A percentile compares a stretch with the other conserved stretches of the same genome.
These are phyloP conservation scores for Mucor irregularis DNA, from an alignment of 371 early-diverging fungal genomes.

Conservation along the genomic window DNA sequence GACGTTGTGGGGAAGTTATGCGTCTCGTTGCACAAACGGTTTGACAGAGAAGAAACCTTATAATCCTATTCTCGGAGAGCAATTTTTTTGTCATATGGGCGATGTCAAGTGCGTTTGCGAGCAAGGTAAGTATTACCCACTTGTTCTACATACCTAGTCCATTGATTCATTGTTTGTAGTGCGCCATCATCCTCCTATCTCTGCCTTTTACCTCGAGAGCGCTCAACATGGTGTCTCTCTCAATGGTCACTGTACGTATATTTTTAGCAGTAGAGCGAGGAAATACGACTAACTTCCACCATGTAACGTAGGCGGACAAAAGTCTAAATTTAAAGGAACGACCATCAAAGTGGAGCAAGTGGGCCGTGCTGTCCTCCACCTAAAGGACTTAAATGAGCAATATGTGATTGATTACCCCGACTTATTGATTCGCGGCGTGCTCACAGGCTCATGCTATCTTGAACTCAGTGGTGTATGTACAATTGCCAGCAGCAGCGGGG, in stretches of 20 bases:
- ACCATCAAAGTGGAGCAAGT: slow-evolving; percentile 65
- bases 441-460: slow-evolving; percentile 63
- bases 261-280: not conserved
- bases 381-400: slow-evolving; percentile 48
- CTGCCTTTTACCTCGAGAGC: slow-evolving; percentile 71
- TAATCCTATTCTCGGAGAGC: slow-evolving; percentile 90
- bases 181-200: slow-evolving; percentile 94
- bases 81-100: slow-evolving; percentile 60
- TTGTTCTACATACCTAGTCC: no score
- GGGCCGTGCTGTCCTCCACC: slow-evolving; percentile 50
- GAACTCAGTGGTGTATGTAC: slow-evolving; percentile 59
- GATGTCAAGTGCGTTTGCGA: slow-evolving; percentile 55
- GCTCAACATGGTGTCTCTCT: slow-evolving; percentile 57
- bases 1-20: slow-evolving; percentile 67
- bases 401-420: slow-evolving; percentile 63
- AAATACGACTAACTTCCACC: not conserved
- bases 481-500: slow-evolving; percentile 54
- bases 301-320: slow-evolving; percentile 60
- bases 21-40: slow-evolving; percentile 36
- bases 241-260: slow-evolving; percentile 50
- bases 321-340: slow-evolving; percentile 66
- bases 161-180: slow-evolving; percentile 37
- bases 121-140: slow-evolving; percentile 41
- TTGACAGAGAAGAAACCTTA: slow-evolving; percentile 74
- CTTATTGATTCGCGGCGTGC: slow-evolving; percentile 59